A percentile compares a stretch with the other conserved stretches of the same genome.
Evolutionary conservation across 768 basidiomycete genomes (phyloP).

Genomic region (Auricularia cornea): DNA sequence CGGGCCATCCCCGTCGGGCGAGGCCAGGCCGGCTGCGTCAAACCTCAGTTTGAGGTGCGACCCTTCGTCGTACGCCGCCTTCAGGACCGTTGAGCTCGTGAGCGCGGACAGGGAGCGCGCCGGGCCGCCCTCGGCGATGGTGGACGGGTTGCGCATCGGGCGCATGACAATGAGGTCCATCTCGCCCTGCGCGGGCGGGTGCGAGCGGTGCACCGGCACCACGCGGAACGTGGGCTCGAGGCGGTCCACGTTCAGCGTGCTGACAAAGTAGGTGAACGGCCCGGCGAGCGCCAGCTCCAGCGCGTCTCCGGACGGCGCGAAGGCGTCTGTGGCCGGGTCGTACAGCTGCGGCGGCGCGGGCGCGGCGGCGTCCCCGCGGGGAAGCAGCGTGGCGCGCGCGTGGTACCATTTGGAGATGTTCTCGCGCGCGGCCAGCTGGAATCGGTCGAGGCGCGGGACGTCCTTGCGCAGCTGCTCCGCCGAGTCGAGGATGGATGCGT

Average conservation of each 20-base stretch:
- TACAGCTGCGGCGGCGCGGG: constrained; percentile 43
- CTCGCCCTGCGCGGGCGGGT: constrained; percentile 31
- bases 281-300: constrained; percentile 48
- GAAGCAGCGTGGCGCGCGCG: constrained; percentile 49
- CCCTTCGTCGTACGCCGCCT: constrained; percentile 71
- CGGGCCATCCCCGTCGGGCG: constrained; percentile 34
- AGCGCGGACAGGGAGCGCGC: constrained; percentile 42
- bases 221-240: constrained; percentile 79
- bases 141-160: constrained; percentile 51
- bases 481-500: constrained; percentile 76
- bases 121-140: constrained; percentile 33
- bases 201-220: constrained; percentile 46
- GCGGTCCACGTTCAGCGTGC: constrained; percentile 75
- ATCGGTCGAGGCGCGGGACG: constrained; percentile 74
- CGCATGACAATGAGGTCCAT: constrained; percentile 74
- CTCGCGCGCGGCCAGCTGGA: constrained; percentile 73
- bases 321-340: constrained; percentile 40
- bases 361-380: constrained; percentile 28
- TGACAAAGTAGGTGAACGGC: constrained; percentile 81
- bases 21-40: constrained; percentile 33
- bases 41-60: constrained; percentile 59
- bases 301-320: constrained; percentile 30
- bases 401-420: constrained; percentile 70
- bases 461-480: constrained; percentile 65
- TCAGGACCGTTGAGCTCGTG: constrained; percentile 47